phyloP scores from a whole-genome alignment of 2,329 filamentous ascomycete genomes.

The Rosellinia necatrix region DNA sequence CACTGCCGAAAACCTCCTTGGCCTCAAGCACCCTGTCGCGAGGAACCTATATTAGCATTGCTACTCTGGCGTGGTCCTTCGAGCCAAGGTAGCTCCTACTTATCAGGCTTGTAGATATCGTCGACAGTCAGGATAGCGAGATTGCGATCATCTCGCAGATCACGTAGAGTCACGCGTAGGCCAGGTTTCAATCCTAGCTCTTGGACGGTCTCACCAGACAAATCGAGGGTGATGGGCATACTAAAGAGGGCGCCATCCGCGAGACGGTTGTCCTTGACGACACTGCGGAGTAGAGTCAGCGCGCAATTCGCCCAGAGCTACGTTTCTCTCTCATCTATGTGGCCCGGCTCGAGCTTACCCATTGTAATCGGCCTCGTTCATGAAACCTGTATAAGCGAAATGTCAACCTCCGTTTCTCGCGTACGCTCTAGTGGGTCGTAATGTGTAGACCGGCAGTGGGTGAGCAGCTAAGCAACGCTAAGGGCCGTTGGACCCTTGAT shows the following conservation, averaged over 20 bases:
- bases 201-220: conserved; percentile 75
- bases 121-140: conserved; percentile 94
- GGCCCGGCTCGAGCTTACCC: conserved; percentile 57
- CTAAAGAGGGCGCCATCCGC: conserved; percentile 88
- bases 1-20: conserved; percentile 90
- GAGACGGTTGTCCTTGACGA: conserved; percentile 86
- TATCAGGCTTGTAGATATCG: conserved; percentile 94
- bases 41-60: conserved; percentile 43
- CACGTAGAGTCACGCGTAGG: conserved; percentile 82
- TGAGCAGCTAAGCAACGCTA: neutral
- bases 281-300: conserved; percentile 54
- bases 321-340: neutral
- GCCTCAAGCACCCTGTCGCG: conserved; percentile 77
- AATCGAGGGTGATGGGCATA: conserved; percentile 95
- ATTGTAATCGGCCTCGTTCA: conserved; percentile 97
- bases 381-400: conserved; percentile 70
- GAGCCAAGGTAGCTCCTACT: conserved; percentile 60
- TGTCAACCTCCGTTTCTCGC: conserved; percentile 35
- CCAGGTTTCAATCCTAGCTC: conserved; percentile 77
- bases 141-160: conserved; percentile 95
- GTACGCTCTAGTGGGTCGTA: neutral
- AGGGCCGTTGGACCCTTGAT: conserved; percentile 7
- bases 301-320: neutral
- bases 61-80: conserved; percentile 55
- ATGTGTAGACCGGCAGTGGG: neutral